These are phyloP conservation scores for Candida adriatica DNA, from an alignment of 805 yeast genomes.

Conservation along the genomic window DNA sequence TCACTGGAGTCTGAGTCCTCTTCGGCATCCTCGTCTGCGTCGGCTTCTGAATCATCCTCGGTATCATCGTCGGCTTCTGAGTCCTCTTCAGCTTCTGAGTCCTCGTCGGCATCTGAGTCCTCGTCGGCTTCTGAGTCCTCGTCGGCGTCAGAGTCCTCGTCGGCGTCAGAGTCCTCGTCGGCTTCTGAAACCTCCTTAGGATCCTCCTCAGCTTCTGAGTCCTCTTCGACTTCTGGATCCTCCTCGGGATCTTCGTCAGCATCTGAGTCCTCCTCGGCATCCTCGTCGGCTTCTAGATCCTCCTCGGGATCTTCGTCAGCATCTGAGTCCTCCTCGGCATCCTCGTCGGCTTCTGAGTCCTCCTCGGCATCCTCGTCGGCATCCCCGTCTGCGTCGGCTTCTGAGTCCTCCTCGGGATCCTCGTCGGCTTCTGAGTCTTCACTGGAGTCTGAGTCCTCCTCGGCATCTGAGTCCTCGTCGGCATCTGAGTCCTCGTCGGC, in stretches of 20 bases:
- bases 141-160: not conserved
- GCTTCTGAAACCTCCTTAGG: not conserved
- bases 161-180: not conserved
- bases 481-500: too few species aligned
- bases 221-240: not conserved
- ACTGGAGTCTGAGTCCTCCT: too few species aligned
- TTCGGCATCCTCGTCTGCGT: not conserved
- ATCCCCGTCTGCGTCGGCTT: too few species aligned
- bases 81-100: not conserved
- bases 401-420: too few species aligned
- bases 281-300: too few species aligned
- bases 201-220: constrained; percentile 1
- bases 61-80: not conserved
- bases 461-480: too few species aligned
- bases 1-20: not conserved
- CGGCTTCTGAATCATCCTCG: constrained; percentile 1
- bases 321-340: too few species aligned
- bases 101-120: not conserved
- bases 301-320: too few species aligned
- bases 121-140: not conserved
- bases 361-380: too few species aligned
- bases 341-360: too few species aligned
- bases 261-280: too few species aligned
- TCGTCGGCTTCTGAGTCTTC: too few species aligned
- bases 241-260: constrained; percentile 1